Base-by-base conservation (phyloP, 768 basidiomycete genomes). In the Macrolepiota dolichaula region DNA sequence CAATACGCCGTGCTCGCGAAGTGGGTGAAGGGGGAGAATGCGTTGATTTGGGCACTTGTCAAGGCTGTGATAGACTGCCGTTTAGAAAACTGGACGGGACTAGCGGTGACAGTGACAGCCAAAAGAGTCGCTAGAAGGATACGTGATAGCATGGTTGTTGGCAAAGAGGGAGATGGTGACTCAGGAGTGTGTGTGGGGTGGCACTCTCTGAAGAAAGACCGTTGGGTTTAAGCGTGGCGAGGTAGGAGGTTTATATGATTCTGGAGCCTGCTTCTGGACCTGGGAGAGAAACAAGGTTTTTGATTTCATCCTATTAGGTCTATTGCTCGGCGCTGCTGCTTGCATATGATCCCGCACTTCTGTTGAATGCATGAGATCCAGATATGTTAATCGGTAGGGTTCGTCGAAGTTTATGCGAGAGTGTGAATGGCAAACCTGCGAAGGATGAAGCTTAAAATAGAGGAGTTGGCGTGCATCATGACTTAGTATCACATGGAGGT, bases 1-100 rank as follows among this genome's bases (percentile, higher is more conserved):
- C 85, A 86, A 62, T 82, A 83, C 0, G 73, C 83, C 4, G 83
- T 68, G 36, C 76, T 75, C 1, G 85, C 81, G 62, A 79, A 84
- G 59, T 70, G 71, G 0, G 83, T 76, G 71, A 78, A 85, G 0
- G 82, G 74, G 25, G 67, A 77, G 66, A 76, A 84, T 12, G 65
- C 29, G 29, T 71, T 62, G 12, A 85, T 75, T 65, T 82, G 75
- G 0, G 77, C 24, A 3, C 73, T 63, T 38, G 73, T 68, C 57
- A 82, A 66, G 2, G 77, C 62, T 0, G 73, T 72, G 62, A 82
- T 77, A 17, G 51, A 35, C 42, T 62, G 63, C 15, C 67, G 66
- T 17, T 50, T 59, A 35, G 49, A 49, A 37, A 50, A 22, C 35
- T 38, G 27, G 17, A 61, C 32, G 4, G 59, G 59, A 32, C 44